Base-by-base conservation (phyloP, 2,329 filamentous ascomycete genomes). In the Pseudogymnoascus sp. region DNA sequence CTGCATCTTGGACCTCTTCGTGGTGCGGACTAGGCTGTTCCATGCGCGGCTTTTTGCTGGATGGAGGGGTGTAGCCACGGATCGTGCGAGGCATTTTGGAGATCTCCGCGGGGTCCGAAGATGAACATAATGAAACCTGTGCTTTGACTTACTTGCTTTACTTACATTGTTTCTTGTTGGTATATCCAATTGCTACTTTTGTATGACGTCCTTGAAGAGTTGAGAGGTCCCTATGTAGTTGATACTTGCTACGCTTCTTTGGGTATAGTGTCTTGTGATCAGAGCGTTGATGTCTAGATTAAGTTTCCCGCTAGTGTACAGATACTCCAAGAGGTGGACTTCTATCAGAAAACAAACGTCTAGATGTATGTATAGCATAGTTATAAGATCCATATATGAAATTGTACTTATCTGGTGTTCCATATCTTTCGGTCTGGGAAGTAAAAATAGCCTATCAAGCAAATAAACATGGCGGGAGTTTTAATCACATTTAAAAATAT, bases 221-320 rank as follows among this genome's bases (percentile, higher is more conserved):
- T 55, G 27, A 17, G 29, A 33, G 27, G 48, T 55, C 27, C 15
- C 4, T 13, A 55, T 17, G 48, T 55, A 55, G 48, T 33, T 55
- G 48, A 55, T 55, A 55, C 48, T 55, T 55, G 13, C 48, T 55
- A 55, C 48, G 29, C 48, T 55, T 12, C 27, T 55, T 55, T 33
- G 48, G 48, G 48, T 17, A 55, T 55, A 9, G 48, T 55, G 3
- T 55, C 48, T 33, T 29, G 48, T 55, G 48, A 55, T 33, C 48
- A 33, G 29, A 55, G 27, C n/a, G 1, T 17, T 33, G 48, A 55
- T 55, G 48, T 55, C 48, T 6, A 17, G n/a, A 55, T 55, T 55
- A 55, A 21, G 48, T 55, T 51, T 55, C 48, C 42, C 48, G 29
- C 29, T 55, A 55, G 48, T 55, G 44, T n/a, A 17, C 3, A 33